Evolutionary conservation across 805 yeast species (phyloP).

Genomic region (Saccharomycopsis schoenii): DNA sequence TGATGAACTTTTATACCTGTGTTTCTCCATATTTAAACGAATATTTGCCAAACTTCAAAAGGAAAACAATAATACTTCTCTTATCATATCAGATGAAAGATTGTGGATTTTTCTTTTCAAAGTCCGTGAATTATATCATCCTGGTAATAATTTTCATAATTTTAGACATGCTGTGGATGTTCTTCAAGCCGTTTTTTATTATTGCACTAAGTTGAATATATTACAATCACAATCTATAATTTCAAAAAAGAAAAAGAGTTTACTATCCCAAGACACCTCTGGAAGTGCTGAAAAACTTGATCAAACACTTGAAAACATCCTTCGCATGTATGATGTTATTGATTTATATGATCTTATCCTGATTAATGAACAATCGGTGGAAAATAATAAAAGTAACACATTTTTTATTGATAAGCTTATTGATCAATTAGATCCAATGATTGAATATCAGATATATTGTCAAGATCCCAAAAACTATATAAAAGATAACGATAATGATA

Average conservation of each 20-base stretch:
- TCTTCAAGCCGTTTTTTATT: constrained; percentile 75
- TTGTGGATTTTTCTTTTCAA: constrained; percentile 53
- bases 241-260: not conserved
- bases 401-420: constrained; percentile 3
- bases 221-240: constrained; percentile 18
- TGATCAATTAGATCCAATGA: constrained; percentile 17
- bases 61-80: constrained; percentile 11
- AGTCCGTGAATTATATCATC: constrained; percentile 69
- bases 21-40: constrained; percentile 41
- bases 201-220: constrained; percentile 30
- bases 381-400: constrained; percentile 19
- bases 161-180: constrained; percentile 95
- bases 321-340: not conserved
- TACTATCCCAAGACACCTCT: not conserved
- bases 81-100: constrained; percentile 31
- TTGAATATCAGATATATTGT: constrained; percentile 12
- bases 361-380: constrained; percentile 14
- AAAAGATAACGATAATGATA: not conserved
- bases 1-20: constrained; percentile 59
- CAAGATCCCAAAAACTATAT: constrained; percentile 5
- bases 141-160: constrained; percentile 87
- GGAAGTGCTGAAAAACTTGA: not conserved
- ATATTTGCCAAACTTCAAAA: constrained; percentile 26
- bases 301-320: not conserved
- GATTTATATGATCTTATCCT: not conserved